Conservation (phyloP, 345 rosid genomes). For the Laguncularia racemosa region DNA sequence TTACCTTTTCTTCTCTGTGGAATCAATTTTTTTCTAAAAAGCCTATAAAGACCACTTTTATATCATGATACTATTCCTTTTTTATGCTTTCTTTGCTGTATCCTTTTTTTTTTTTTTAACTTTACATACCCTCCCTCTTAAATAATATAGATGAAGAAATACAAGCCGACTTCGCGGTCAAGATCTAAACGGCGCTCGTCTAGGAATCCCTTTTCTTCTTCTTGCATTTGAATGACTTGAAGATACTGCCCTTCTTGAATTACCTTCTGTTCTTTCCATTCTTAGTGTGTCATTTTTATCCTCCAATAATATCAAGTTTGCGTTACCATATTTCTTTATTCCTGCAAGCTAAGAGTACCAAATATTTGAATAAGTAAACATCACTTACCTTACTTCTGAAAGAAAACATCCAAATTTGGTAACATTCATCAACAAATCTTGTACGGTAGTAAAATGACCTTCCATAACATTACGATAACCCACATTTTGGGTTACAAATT, state of each 20-base stretch:
- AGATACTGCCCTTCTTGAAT: conserved; percentile 30
- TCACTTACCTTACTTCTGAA: neutral
- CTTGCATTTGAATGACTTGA: conserved; percentile 43
- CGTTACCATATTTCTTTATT: conserved; percentile 53
- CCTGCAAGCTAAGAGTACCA: conserved; percentile 54
- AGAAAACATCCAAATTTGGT: neutral
- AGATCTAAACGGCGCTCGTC: conserved; percentile 72
- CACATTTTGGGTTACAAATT: no score
- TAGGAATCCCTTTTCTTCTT: conserved; percentile 88
- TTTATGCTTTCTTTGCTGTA: no score
- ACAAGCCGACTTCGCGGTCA: conserved; percentile 8
- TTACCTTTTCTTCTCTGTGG: conserved; percentile 60
- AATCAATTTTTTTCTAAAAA: no score
- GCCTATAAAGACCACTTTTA: no score
- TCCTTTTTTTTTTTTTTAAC: no score
- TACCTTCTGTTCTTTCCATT: conserved; percentile 31
- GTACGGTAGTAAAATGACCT: no score
- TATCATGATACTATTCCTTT: no score
- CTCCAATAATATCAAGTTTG: conserved; percentile 36
- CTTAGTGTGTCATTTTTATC: conserved; percentile 28
- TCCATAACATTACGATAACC: no score
- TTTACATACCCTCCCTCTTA: no score
- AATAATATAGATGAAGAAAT: no score
- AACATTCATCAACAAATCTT: no score
- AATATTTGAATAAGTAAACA: neutral